Evolutionary conservation across 2,329 filamentous ascomycete species (phyloP).

Genomic region (Aspergillus vadensis): DNA sequence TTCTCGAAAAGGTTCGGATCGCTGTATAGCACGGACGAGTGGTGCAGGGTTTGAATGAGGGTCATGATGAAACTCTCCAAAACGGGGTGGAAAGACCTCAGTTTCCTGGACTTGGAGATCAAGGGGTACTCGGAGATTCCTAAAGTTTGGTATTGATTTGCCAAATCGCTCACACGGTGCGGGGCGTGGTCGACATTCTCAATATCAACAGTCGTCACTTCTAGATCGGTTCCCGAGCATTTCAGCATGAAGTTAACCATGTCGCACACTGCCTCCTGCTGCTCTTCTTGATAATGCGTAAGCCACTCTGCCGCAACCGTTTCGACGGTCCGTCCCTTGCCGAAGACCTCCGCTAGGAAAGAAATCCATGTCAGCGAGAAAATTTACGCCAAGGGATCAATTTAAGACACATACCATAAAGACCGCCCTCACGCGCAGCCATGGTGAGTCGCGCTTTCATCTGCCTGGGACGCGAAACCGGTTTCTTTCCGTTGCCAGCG

Average conservation of each 20-base stretch:
- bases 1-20: conserved; percentile 81
- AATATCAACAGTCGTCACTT: conserved; percentile 80
- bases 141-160: conserved; percentile 81
- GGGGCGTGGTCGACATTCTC: conserved; percentile 85
- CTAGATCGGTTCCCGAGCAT: conserved; percentile 76
- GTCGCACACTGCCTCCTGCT: conserved; percentile 57
- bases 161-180: conserved; percentile 77
- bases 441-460: conserved; percentile 55
- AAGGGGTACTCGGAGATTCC: conserved; percentile 89
- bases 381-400: conserved; percentile 1
- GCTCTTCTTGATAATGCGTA: conserved; percentile 57
- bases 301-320: conserved; percentile 62
- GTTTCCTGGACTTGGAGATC: conserved; percentile 76
- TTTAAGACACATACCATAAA: conserved; percentile 54
- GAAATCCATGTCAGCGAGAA: conserved; percentile 25
- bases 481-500: conserved; percentile 50
- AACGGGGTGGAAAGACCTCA: conserved; percentile 73
- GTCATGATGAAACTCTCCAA: conserved; percentile 78
- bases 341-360: conserved; percentile 60
- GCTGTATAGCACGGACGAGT: conserved; percentile 78
- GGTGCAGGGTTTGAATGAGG: conserved; percentile 75
- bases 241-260: conserved; percentile 64
- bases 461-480: conserved; percentile 52
- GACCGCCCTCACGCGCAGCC: conserved; percentile 55
- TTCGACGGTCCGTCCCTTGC: conserved; percentile 55